These are phyloP conservation scores for Chrysopogon serrulatus DNA, from an alignment of 176 grass and related monocot genomes.

Conservation along the genomic window DNA sequence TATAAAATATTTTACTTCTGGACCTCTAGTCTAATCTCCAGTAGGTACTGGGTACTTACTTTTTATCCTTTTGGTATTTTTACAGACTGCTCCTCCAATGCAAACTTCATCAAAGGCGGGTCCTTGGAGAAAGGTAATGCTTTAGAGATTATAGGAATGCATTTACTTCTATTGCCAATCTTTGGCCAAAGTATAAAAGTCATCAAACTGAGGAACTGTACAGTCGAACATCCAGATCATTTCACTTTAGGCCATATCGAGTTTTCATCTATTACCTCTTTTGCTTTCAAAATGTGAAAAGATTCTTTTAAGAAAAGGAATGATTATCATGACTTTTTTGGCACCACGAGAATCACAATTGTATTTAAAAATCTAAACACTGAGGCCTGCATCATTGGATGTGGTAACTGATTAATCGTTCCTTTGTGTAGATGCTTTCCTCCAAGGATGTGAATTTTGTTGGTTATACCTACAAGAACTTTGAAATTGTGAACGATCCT, in stretches of 20 bases:
- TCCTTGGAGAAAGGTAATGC: conserved; percentile 83
- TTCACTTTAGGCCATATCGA: background rate
- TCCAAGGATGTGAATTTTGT: conserved; percentile 58
- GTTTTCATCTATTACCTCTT: background rate
- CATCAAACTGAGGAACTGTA: background rate
- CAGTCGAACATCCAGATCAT: background rate
- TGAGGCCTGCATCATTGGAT: background rate
- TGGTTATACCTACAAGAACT: conserved; percentile 51
- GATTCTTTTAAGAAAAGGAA: background rate
- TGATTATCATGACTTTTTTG: background rate
- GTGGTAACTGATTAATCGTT: conserved; percentile 7
- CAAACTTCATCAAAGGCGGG: conserved; percentile 88
- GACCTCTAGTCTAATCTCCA: background rate
- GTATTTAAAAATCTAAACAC: background rate
- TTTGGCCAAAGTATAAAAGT: background rate
- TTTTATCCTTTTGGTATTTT: conserved; percentile 17
- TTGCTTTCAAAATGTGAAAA: background rate
- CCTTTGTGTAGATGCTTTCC: conserved; percentile 45
- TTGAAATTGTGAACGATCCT: conserved; percentile 49
- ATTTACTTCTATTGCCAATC: conserved; percentile 6
- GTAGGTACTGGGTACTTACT: background rate
- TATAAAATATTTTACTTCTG: conserved; percentile 13
- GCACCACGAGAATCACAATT: background rate
- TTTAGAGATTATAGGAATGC: background rate
- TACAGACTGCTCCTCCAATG: conserved; percentile 44